These are phyloP conservation scores for Pisolithus marmoratus DNA, from an alignment of 768 basidiomycete genomes.

Conservation along the genomic window DNA sequence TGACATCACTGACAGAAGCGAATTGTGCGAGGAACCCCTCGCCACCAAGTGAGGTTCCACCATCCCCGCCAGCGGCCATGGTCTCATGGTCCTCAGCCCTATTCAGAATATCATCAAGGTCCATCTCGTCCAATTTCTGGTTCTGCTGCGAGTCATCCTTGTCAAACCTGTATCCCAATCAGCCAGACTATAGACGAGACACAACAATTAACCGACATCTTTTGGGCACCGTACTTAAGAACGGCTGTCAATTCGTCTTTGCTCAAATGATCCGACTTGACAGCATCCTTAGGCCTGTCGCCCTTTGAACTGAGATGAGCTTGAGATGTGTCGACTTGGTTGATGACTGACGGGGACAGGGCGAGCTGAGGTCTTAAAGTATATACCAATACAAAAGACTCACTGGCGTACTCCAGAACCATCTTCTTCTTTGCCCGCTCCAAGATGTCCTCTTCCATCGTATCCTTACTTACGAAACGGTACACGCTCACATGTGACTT, in stretches of 20 bases:
- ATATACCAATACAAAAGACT: conserved; percentile 35
- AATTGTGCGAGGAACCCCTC: conserved; percentile 95
- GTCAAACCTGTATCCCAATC: conserved; percentile 67
- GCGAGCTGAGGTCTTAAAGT: neutral
- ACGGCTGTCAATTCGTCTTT: conserved; percentile 97
- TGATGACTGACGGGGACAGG: conserved; percentile 69
- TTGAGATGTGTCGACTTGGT: conserved; percentile 99
- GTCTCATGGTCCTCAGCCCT: conserved; percentile 98
- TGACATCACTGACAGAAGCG: conserved; percentile 94
- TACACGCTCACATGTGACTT: conserved; percentile 99
- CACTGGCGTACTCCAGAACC: conserved; percentile 99
- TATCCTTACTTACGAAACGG: conserved; percentile 97
- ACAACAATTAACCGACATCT: conserved; percentile 57
- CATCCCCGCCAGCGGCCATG: conserved; percentile 71
- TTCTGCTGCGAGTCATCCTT: conserved; percentile 91
- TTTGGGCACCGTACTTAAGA: conserved; percentile 97
- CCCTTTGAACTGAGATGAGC: conserved; percentile 87
- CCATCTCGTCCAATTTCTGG: conserved; percentile 97
- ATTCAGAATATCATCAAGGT: conserved; percentile 95
- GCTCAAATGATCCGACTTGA: conserved; percentile 79
- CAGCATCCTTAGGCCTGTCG: conserved; percentile 53
- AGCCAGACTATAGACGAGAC: conserved; percentile 6
- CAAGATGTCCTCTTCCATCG: conserved; percentile 98
- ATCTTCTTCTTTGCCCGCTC: conserved; percentile 99
- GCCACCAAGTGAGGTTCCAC: conserved; percentile 92